These are phyloP conservation scores for Euryodendron excelsum DNA, from an alignment of 148 eudicot genomes.

Conservation along the genomic window DNA sequence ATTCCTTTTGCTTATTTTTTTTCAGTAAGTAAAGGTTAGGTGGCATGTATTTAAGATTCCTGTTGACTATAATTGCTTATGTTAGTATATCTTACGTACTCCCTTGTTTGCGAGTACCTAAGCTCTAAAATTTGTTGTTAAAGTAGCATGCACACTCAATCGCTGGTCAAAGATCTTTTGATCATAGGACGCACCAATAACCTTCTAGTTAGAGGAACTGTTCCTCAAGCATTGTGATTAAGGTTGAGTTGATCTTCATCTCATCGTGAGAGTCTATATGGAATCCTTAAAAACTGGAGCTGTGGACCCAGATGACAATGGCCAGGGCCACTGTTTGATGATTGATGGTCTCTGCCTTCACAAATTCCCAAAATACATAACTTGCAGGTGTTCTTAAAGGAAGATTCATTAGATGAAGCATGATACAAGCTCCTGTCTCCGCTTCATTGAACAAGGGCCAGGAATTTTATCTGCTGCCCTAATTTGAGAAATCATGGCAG, in stretches of 20 bases:
- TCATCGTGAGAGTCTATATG: not conserved
- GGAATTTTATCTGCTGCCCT: not conserved
- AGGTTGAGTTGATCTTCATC: not conserved
- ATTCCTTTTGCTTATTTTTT: not conserved
- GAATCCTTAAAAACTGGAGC: not conserved
- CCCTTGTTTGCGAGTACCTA: not conserved
- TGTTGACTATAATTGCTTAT: not conserved
- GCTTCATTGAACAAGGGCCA: too few species aligned
- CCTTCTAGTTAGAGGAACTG: not conserved
- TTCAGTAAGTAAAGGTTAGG: not conserved
- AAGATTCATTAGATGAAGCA: too few species aligned
- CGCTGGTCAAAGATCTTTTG: not conserved
- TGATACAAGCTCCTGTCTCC: too few species aligned
- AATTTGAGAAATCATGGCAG: not conserved
- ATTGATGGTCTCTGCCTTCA: too few species aligned
- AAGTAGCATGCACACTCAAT: not conserved
- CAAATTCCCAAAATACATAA: too few species aligned
- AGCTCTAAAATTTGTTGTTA: not conserved
- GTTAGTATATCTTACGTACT: not conserved
- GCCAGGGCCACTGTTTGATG: too few species aligned
- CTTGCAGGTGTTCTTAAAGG: too few species aligned
- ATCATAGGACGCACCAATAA: not conserved
- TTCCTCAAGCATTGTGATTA: not conserved
- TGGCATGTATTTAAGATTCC: not conserved
- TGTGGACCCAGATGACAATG: too few species aligned